Evolutionary conservation across 2,329 filamentous ascomycete genomes (phyloP).

Genomic region (Pseudogymnoascus sp.): DNA sequence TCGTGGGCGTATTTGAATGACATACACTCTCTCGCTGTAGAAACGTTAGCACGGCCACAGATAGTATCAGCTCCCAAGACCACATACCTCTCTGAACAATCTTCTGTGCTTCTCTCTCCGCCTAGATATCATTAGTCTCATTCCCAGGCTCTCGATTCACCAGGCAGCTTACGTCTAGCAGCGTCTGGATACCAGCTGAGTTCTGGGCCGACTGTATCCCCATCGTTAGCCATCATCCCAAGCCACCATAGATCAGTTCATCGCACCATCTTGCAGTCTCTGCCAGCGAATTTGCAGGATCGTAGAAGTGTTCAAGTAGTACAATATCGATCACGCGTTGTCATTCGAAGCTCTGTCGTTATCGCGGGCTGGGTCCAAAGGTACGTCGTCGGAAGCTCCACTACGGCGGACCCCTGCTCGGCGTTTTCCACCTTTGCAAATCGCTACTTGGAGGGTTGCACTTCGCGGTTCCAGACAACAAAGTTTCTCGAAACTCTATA

Average conservation of each 20-base stretch:
- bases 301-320: conserved; percentile 13
- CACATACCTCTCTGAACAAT: conserved; percentile 88
- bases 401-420: conserved; percentile 20
- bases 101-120: conserved; percentile 96
- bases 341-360: conserved; percentile 8
- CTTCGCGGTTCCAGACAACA: background rate
- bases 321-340: conserved; percentile 18
- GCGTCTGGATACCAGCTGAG: conserved; percentile 94
- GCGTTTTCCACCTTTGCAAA: conserved; percentile 18
- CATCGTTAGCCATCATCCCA: background rate
- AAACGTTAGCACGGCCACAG: conserved; percentile 25
- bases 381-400: conserved; percentile 19
- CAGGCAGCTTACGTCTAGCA: conserved; percentile 77
- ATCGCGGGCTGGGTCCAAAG: conserved; percentile 6
- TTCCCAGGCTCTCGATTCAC: background rate
- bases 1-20: conserved; percentile 14
- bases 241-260: background rate
- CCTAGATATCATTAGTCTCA: conserved; percentile 48
- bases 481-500: background rate
- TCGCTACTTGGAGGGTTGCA: conserved; percentile 8
- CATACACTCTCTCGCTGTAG: conserved; percentile 79
- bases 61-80: background rate
- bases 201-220: conserved; percentile 81
- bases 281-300: conserved; percentile 12
- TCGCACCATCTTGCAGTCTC: conserved; percentile 7